Base-by-base conservation (phyloP, 2,329 filamentous ascomycete species). In the Epichloe brachyelytri region DNA sequence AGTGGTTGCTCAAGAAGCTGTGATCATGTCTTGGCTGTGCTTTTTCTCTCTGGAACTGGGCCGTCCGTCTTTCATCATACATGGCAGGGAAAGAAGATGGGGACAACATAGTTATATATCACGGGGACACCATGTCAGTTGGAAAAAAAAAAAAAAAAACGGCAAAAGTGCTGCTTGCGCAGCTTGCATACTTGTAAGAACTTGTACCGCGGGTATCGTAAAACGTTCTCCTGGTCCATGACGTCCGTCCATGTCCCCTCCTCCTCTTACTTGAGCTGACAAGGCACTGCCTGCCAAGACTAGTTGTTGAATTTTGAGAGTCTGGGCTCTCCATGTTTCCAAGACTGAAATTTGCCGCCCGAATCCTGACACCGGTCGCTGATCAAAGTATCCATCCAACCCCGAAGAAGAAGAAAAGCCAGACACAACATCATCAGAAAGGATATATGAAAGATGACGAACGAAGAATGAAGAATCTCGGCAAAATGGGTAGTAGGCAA, bases 1-100 rank as follows among this genome's bases (percentile, higher is more conserved):
- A 61, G 45, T 75, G 71, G 71, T 61, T 74, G 51, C 55, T 68
- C 22, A 59, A 30, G 41, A 44, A 44, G 41, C 22, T 44, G 22
- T 44, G 41, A 44, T 15, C 8, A 33, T 44, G 5, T 8, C 26
- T 14, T 8, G 4, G 1, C 22, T 15, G 12, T 44, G 5, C 22
- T 26, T 44, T 11, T 12, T 26, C 20, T 22, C 17, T 43, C 6
- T 19, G 4, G 17, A 19, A 15, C 38, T 40, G 3, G 26, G 26
- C 26, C 26, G 26, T 30, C 26, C 8, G 8, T 30, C 8, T 30
- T 30, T 30, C 26, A 30, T 30, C 26, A 30, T 30, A 3, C 8
- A 10, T 30, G 26, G 26, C 8, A 30, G 10, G 26, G 26, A 4
- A 40, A 19, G 17, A 11, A 20, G 39, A 40, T 19, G 8, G 8